Evolutionary conservation across 148 eudicot genomes (phyloP), one percentile per base, ranked within the genome.

Genomic region (Nepenthes mirabilis): DNA sequence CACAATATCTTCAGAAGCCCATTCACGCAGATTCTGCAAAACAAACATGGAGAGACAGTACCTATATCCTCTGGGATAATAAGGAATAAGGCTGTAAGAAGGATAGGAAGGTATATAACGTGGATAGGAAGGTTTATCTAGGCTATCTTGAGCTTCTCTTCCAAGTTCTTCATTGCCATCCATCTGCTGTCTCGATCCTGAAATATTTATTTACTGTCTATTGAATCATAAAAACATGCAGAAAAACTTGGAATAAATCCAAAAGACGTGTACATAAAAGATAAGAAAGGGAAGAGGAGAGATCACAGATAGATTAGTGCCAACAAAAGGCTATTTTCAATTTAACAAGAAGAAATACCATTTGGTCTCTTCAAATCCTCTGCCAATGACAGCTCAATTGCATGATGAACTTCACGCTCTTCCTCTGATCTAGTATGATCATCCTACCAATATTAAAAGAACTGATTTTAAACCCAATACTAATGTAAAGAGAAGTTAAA

Each of bases 391-490:
- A 80, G 90, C 33, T 88, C 84, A 58, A 82, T 65, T 36, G 88
- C 83, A 67, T 77, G 89, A 64, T 86, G 87, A 60, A 86, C 99
- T 74, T 84, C 95, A 53, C 70, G 76, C 37, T 84, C 87, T 70
- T 71, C 84, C 36, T 67, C 74, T 56, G 85, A 58, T 71, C 80
- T 80, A 9, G 82, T 58, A n/a, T 75, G 81, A 55, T 82, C 95
- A 77, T 79, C 90, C 99, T 94, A 73, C 67, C 57, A 37, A n/a
- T 52, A 70, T 37, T 59, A 23, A 53, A 64, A 40, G 45, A 40
- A 40, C 8, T 40, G 45, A 8, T 40, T 40, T 40, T 3, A 40
- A 40, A 40, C 45, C 45, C 45, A 4, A 40, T 40, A 40, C 45
- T 40, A 8, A 40, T 40, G 45, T 4, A 4, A 3, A 40, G 45